Conservation (phyloP, 1,139 yeast genomes). For the Pichia sp. region DNA sequence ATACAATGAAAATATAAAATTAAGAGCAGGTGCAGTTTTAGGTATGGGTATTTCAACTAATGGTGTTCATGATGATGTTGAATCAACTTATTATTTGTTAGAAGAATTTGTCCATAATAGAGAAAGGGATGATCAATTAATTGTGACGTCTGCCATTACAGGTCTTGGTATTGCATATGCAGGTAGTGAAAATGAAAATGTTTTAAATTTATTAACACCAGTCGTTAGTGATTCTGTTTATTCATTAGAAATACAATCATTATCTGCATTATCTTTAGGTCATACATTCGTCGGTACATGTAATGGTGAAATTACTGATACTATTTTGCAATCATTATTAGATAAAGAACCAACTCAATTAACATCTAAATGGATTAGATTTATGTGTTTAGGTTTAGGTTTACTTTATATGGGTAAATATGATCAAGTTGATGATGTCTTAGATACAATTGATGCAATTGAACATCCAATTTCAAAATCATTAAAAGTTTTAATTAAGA, state of each 20-base stretch:
- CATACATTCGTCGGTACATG: constrained; percentile 95
- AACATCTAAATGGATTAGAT: constrained; percentile 80
- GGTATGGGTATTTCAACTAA: constrained; percentile 95
- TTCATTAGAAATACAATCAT: constrained; percentile 71
- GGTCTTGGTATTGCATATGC: constrained; percentile 96
- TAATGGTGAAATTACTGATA: constrained; percentile 87
- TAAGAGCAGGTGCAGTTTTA: constrained; percentile 92
- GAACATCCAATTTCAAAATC: constrained; percentile 92
- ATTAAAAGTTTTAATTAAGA: constrained; percentile 81
- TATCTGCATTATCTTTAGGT: constrained; percentile 90
- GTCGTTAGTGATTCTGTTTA: constrained; percentile 73
- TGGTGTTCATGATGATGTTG: constrained; percentile 94
- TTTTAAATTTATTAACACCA: constrained; percentile 73
- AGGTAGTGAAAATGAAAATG: constrained; percentile 85
- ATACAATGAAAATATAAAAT: constrained; percentile 78
- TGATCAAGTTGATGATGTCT: constrained; percentile 90
- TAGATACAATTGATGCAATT: constrained; percentile 91
- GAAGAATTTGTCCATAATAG: constrained; percentile 62
- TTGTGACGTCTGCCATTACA: constrained; percentile 75
- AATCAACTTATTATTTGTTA: constrained; percentile 79
- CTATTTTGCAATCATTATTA: constrained; percentile 81
- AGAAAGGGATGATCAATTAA: constrained; percentile 38
- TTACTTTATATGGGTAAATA: constrained; percentile 89
- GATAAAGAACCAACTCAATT: constrained; percentile 78
- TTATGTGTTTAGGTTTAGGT: constrained; percentile 89